A percentile compares a stretch with the other conserved stretches of the same genome.
These are phyloP conservation scores for Penicillium vulpinum DNA, from an alignment of 2,329 filamentous ascomycete genomes.

Conservation along the genomic window DNA sequence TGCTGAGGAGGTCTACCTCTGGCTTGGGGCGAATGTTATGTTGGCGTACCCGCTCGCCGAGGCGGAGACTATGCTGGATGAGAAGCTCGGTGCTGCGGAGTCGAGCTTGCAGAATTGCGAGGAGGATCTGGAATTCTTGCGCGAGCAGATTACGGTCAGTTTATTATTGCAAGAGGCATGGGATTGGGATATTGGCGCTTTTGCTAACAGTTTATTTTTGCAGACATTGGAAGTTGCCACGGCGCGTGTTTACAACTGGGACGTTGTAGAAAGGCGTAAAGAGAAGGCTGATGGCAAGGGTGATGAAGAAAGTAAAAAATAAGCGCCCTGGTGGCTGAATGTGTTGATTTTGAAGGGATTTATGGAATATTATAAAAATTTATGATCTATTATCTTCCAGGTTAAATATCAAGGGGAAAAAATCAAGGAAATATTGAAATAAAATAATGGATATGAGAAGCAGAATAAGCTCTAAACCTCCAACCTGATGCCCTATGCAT, in stretches of 20 bases:
- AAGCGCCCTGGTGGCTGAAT: constrained; percentile 12
- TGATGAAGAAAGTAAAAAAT: constrained; percentile 49
- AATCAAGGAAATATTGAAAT: background rate
- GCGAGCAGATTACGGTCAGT: constrained; percentile 91
- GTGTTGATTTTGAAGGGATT: background rate
- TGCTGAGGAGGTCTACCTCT: constrained; percentile 83
- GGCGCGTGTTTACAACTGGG: constrained; percentile 98
- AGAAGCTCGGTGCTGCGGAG: constrained; percentile 77
- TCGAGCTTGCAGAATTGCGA: constrained; percentile 82
- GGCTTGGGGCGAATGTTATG: constrained; percentile 99
- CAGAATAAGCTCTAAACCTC: background rate
- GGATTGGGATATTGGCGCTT: background rate
- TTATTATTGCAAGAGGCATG: background rate
- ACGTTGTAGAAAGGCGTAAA: constrained; percentile 92
- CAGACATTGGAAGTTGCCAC: constrained; percentile 96
- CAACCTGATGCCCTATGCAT: background rate
- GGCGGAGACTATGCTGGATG: constrained; percentile 73
- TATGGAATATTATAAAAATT: constrained; percentile 10
- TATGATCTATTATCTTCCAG: constrained; percentile 3
- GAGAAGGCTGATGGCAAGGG: constrained; percentile 65
- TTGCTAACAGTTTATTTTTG: constrained; percentile 2
- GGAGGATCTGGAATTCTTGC: constrained; percentile 91
- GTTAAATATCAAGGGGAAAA: background rate
- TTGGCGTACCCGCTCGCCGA: constrained; percentile 88
- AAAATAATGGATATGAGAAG: constrained; percentile 4